These are phyloP conservation scores for Exophiala dermatitidis DNA, from an alignment of 2,329 filamentous ascomycete genomes.

Conservation along the genomic window DNA sequence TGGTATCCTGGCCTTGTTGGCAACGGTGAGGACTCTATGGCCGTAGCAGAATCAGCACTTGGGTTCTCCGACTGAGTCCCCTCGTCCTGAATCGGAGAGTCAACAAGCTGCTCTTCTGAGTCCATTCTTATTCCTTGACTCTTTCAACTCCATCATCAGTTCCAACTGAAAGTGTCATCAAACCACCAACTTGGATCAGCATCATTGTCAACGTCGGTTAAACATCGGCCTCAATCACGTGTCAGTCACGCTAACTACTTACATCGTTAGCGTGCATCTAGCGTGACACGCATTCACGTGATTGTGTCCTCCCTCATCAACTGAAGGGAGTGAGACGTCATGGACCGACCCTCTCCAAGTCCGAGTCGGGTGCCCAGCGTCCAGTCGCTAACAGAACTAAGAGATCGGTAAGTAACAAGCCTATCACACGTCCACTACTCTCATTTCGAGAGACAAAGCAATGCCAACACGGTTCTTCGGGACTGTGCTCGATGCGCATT, in stretches of 20 bases:
- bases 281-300: constrained; percentile 8
- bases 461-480: constrained; percentile 10
- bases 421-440: neutral
- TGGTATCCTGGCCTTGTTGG: constrained; percentile 8
- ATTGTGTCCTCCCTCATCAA: neutral
- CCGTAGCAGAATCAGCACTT: constrained; percentile 1
- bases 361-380: constrained; percentile 1
- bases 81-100: constrained; percentile 8
- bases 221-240: constrained; percentile 2
- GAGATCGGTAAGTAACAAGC: constrained; percentile 6
- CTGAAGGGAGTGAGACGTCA: constrained; percentile 8
- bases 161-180: neutral
- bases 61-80: constrained; percentile 9
- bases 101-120: constrained; percentile 1
- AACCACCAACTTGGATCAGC: neutral
- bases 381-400: neutral
- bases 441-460: constrained; percentile 1
- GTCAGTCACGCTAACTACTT: constrained; percentile 1
- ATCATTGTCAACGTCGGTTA: neutral
- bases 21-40: constrained; percentile 14
- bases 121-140: constrained; percentile 7
- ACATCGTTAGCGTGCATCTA: constrained; percentile 1
- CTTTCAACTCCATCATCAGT: neutral
- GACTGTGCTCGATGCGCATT: constrained; percentile 12
- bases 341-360: neutral